Base-by-base conservation (phyloP, 768 basidiomycete genomes). In the Leccinellum rugosiceps region DNA sequence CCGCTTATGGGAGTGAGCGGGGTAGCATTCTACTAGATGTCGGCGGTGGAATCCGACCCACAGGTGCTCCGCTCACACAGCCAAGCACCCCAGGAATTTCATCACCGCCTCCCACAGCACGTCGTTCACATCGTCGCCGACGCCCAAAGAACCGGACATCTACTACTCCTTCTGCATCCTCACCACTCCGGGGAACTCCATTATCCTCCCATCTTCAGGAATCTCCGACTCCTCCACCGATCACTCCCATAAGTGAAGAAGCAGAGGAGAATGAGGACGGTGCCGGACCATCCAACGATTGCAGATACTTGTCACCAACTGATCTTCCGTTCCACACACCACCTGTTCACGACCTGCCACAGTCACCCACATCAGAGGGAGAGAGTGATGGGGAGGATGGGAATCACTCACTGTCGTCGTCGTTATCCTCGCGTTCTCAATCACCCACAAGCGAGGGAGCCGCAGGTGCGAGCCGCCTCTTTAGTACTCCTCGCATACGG, bases 21-120 rank as follows among this genome's bases (percentile, higher is more conserved):
- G 97, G 96, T 8, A 96, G 93, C 68, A 98, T 99, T 57, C 78
- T 99, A 9, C 80, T 99, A 2, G 94, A 97, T 72, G 90, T 94
- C 1, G 95, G 94, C 6, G 71, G 71, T 44, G 67, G 54, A 41
- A 58, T 67, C 34, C 67, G 50, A 43, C 63, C 75, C 26, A 75
- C 78, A 38, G 72, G 72, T 21, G 75, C 77, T 4, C 75, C 78
- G 21, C 68, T 75, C n/a, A 75, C 75, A 44, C 74, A 79, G 17
- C 73, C 77, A 8, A 70, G 74, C 50, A 68, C 77, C 3, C 79
- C 83, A 7, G 79, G 78, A 21, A 76, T 79, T 30, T 77, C 78
- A 28, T 79, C 80, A 28, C 70, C 65, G 5, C 65, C 70, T 15
- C 67, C 78, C 8, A 78, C 82, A 31, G 80, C 84, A 19, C 68